Evolutionary conservation across 306 rosid species (phyloP).

Genomic region (Castanea mollissima): DNA sequence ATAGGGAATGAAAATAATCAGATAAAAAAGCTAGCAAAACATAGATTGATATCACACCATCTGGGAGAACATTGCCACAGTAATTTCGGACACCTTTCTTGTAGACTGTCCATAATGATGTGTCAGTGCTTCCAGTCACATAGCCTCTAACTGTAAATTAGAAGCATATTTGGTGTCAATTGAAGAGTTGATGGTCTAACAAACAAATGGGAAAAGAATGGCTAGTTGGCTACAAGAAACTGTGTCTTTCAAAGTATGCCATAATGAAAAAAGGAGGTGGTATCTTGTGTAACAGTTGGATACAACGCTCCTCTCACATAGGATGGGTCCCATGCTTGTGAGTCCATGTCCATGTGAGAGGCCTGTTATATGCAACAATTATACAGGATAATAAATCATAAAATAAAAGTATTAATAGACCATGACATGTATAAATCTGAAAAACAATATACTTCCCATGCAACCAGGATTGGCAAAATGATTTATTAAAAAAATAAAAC

Average conservation of each 20-base stretch:
- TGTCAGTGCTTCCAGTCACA: constrained; percentile 98
- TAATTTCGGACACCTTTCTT: constrained; percentile 70
- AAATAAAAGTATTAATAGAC: not conserved
- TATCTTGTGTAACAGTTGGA: too few relatives aligned
- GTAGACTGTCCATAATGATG: constrained; percentile 94
- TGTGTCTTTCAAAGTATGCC: not conserved
- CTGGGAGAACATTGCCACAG: constrained; percentile 84
- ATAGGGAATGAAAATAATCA: not conserved
- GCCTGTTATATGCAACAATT: too few relatives aligned
- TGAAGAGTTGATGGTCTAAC: constrained; percentile 4
- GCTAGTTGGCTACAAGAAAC: not conserved
- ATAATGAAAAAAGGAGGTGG: not conserved
- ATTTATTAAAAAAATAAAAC: not conserved
- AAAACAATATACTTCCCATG: not conserved
- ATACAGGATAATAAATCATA: too few relatives aligned
- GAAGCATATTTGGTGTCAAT: constrained; percentile 20
- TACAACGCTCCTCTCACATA: too few relatives aligned
- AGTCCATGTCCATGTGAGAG: too few relatives aligned
- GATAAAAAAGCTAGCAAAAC: not conserved
- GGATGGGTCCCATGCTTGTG: too few relatives aligned
- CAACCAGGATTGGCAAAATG: not conserved
- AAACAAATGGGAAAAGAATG: not conserved
- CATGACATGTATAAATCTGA: not conserved
- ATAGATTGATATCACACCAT: constrained; percentile 43
- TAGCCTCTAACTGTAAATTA: constrained; percentile 74